Evolutionary conservation across 2,329 filamentous ascomycete genomes (phyloP).

Genomic region (Ascochyta fabae): DNA sequence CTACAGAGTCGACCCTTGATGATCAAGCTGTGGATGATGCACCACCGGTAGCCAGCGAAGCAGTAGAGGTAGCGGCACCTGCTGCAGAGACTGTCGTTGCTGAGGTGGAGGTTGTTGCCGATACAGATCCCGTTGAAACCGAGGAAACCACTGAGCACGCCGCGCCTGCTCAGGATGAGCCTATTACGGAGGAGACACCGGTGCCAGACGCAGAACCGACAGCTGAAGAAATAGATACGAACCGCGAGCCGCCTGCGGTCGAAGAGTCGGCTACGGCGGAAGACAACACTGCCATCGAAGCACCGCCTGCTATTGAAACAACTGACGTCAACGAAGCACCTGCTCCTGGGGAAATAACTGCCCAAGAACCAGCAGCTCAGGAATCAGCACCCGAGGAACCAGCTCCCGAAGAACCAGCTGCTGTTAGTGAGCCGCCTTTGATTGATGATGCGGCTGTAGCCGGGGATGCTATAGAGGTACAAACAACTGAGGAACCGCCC

Average conservation of each 20-base stretch:
- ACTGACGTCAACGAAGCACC: background rate
- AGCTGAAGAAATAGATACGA: background rate
- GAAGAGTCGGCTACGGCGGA: background rate
- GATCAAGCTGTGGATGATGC: background rate
- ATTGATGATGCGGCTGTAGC: background rate
- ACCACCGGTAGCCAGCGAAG: background rate
- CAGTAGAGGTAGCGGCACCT: background rate
- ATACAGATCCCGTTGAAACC: background rate
- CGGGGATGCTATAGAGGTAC: background rate
- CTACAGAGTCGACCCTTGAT: background rate
- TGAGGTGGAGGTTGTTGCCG: background rate
- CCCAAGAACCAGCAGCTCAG: background rate
- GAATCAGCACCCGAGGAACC: background rate
- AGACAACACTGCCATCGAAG: background rate
- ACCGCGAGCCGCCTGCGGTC: background rate
- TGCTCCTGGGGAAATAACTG: background rate
- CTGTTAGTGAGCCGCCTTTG: background rate
- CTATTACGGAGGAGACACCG: background rate
- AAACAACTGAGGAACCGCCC: background rate
- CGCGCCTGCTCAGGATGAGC: background rate
- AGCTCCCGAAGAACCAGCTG: background rate
- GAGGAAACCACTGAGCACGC: background rate
- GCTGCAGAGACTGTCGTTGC: slow-evolving; percentile 2
- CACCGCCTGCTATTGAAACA: background rate
- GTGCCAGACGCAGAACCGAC: background rate